Evolutionary conservation across 192 early-diverging fungal genomes (phyloP).

Genomic region (Pilobolus umbonatus): DNA sequence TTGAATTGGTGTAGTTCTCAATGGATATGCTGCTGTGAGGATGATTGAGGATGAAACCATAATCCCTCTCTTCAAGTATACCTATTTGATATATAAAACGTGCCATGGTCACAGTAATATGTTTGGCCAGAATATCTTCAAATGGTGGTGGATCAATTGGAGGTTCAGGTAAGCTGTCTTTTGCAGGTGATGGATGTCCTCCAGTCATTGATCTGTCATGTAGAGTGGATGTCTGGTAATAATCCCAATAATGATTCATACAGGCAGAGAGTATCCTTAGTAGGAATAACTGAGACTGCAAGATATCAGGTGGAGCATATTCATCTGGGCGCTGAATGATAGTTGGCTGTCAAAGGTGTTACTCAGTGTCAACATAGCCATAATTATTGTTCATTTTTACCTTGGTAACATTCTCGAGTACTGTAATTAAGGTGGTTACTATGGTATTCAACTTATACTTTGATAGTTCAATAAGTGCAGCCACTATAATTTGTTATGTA

Average conservation of each 20-base stretch:
- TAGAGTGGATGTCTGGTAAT: neutral
- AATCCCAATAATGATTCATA: constrained; percentile 73
- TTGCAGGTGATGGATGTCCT: neutral
- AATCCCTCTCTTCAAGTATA: constrained; percentile 29
- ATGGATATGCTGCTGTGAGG: neutral
- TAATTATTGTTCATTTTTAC: constrained; percentile 29
- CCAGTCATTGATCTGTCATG: neutral
- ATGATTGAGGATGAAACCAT: neutral
- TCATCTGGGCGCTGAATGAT: constrained; percentile 41
- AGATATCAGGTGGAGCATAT: constrained; percentile 45
- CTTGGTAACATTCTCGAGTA: constrained; percentile 71
- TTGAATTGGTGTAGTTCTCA: constrained; percentile 6
- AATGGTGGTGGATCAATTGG: constrained; percentile 62
- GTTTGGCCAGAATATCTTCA: constrained; percentile 62
- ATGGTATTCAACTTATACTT: constrained; percentile 67
- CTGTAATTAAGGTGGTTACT: constrained; percentile 57
- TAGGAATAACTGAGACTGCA: constrained; percentile 80
- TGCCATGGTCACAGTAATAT: constrained; percentile 50
- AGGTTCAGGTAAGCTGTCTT: neutral
- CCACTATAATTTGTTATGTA: no score
- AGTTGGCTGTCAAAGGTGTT: neutral
- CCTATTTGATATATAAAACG: constrained; percentile 51
- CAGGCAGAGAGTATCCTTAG: constrained; percentile 75
- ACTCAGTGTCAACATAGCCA: neutral
- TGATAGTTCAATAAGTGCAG: constrained; percentile 70